Evolutionary conservation across 768 basidiomycete species (phyloP), one percentile per base, ranked within the genome.

Genomic region (Roridomyces roridus): DNA sequence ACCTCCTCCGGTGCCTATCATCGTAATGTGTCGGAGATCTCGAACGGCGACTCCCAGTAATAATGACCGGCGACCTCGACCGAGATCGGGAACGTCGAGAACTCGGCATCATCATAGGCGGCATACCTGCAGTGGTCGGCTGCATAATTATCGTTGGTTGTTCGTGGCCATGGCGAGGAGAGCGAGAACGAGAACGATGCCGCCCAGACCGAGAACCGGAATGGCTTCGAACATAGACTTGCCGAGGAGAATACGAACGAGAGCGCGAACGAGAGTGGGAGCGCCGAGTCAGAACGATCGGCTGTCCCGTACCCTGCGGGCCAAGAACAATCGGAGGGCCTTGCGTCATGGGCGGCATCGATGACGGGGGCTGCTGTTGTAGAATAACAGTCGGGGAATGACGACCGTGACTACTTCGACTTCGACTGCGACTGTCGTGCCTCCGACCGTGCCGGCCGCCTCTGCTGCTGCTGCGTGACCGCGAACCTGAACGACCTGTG

Each of bases 11-110:
- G 5, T 24, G 39, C 1, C 34, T n/a, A 20, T 20, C 34, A 2
- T 1, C 25, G n/a, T n/a, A 24, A 48, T 15, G 14, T 53, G 23
- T 62, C 51, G 46, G 50, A 26, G 28, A 25, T 17, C 26, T 42
- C 14, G 42, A 39, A 47, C 51, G n/a, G n/a, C n/a, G n/a, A n/a
- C n/a, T n/a, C n/a, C n/a, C n/a, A n/a, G n/a, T n/a, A n/a, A n/a
- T n/a, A n/a, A n/a, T n/a, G n/a, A n/a, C n/a, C n/a, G n/a, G n/a
- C n/a, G n/a, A n/a, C n/a, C n/a, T n/a, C n/a, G 60, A 63, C 2
- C 58, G 66, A 29, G 55, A 51, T 24, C 65, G 63, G 51, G 64
- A 48, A 37, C 65, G 31, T 53, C 40, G 29, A 66, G 67, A 45
- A 29, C 15, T 18, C 20, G 18, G 5, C 9, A 9, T 18, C 15